These are phyloP conservation scores for Ophiostoma himal-ulmi DNA, from an alignment of 2,329 filamentous ascomycete species.

Conservation along the genomic window DNA sequence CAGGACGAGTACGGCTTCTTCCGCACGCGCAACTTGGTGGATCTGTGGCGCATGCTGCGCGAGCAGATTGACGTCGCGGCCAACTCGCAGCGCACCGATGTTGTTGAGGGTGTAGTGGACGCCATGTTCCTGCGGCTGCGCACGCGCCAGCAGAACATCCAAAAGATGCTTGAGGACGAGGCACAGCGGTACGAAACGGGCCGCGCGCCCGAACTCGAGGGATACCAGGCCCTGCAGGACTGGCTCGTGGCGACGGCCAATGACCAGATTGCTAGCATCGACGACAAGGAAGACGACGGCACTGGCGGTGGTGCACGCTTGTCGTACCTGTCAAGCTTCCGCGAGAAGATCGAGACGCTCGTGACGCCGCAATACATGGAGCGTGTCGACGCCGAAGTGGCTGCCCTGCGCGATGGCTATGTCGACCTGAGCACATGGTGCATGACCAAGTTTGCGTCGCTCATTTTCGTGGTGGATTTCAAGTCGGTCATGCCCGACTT, in stretches of 20 bases:
- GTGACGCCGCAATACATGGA: conserved; percentile 77
- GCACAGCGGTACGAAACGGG: conserved; percentile 62
- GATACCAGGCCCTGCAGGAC: conserved; percentile 78
- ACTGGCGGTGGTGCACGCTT: conserved; percentile 46
- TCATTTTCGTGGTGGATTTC: conserved; percentile 92
- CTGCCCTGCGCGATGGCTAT: conserved; percentile 77
- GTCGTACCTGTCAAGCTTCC: conserved; percentile 82
- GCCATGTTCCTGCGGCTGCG: conserved; percentile 89
- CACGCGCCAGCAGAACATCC: conserved; percentile 76
- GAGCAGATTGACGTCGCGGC: conserved; percentile 85
- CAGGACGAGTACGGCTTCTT: conserved; percentile 85
- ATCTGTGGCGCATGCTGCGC: conserved; percentile 95
- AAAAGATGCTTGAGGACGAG: conserved; percentile 83
- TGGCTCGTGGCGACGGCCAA: conserved; percentile 97
- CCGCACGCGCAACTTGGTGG: conserved; percentile 82
- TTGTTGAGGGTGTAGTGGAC: conserved; percentile 91
- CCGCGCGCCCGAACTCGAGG: conserved; percentile 51
- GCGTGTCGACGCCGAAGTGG: conserved; percentile 65
- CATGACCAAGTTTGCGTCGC: conserved; percentile 75
- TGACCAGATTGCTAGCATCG: conserved; percentile 97
- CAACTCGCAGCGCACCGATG: conserved; percentile 78
- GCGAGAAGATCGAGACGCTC: conserved; percentile 71
- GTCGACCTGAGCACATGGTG: conserved; percentile 93
- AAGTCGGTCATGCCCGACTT: conserved; percentile 74
- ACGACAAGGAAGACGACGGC: conserved; percentile 66